Percentiles rank a stretch among this genome's conserved stretches.
Evolutionary conservation across 768 basidiomycete species (phyloP).

Genomic region (Suillus weaverae): DNA sequence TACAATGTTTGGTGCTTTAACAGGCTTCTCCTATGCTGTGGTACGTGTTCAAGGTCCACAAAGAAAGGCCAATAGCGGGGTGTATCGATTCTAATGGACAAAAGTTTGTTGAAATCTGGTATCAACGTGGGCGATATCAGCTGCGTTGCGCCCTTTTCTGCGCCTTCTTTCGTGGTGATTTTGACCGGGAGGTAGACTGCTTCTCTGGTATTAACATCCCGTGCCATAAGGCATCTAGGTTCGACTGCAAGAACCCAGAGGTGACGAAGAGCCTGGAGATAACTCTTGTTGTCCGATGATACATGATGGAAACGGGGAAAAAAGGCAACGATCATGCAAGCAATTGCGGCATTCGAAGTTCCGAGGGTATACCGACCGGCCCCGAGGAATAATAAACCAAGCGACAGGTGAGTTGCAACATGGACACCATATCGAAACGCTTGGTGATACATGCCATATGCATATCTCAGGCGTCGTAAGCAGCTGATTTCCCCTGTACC

Average conservation of each 20-base stretch:
- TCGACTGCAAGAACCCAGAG: constrained; percentile 96
- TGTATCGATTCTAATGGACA: constrained; percentile 86
- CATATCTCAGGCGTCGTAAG: constrained; percentile 80
- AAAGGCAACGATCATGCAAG: constrained; percentile 85
- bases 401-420: constrained; percentile 84
- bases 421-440: constrained; percentile 86
- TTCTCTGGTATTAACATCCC: constrained; percentile 90
- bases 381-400: constrained; percentile 92
- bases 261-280: constrained; percentile 90
- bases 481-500: constrained; percentile 94
- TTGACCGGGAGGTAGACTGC: constrained; percentile 93
- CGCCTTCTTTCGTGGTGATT: constrained; percentile 71
- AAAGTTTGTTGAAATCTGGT: constrained; percentile 80
- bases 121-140: constrained; percentile 92
- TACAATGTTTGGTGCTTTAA: constrained; percentile 80
- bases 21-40: constrained; percentile 67
- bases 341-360: constrained; percentile 88
- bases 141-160: constrained; percentile 63
- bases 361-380: constrained; percentile 91
- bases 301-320: constrained; percentile 84
- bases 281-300: constrained; percentile 86
- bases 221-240: constrained; percentile 86
- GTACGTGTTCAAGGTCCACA: constrained; percentile 70
- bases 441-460: constrained; percentile 82
- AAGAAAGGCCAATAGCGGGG: constrained; percentile 95